phyloP scores from a whole-genome alignment of 495 filamentous ascomycete genomes.

The Endocarpon pusillum region DNA sequence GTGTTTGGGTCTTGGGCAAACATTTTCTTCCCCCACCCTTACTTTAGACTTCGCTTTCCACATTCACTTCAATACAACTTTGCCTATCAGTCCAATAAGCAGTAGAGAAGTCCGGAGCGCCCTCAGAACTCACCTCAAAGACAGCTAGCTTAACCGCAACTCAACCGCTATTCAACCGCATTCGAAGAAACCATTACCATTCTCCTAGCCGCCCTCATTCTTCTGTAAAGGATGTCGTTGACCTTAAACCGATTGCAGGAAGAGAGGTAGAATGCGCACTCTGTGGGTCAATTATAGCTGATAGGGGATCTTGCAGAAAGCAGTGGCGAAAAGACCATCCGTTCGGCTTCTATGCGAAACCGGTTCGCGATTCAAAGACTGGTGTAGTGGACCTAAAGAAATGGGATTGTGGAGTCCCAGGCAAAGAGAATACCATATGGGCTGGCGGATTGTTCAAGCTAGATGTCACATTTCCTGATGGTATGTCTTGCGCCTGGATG shows the following conservation, averaged over 20 bases:
- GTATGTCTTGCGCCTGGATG: slow-evolving; percentile 39
- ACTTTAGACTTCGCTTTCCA: too few species aligned
- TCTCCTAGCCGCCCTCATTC: too few species aligned
- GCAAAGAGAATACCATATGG: slow-evolving; percentile 92
- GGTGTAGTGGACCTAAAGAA: slow-evolving; percentile 81
- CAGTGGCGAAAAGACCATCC: slow-evolving; percentile 95
- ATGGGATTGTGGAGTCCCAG: slow-evolving; percentile 93
- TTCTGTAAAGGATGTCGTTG: slow-evolving; percentile 75
- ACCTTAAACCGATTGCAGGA: slow-evolving; percentile 80
- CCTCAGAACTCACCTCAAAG: too few species aligned
- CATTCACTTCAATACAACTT: too few species aligned
- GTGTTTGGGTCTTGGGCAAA: too few species aligned
- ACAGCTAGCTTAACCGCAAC: too few species aligned
- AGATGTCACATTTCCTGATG: slow-evolving; percentile 83
- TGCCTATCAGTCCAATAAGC: too few species aligned
- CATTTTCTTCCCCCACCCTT: too few species aligned
- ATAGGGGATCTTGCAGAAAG: slow-evolving; percentile 38
- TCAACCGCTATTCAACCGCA: too few species aligned
- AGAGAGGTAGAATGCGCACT: slow-evolving; percentile 46
- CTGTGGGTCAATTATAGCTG: slow-evolving; percentile 8
- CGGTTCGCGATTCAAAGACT: slow-evolving; percentile 55
- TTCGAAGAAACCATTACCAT: too few species aligned
- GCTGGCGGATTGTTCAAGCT: slow-evolving; percentile 92
- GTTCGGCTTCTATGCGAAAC: slow-evolving; percentile 92
- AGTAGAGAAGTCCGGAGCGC: too few species aligned